Conservation (phyloP, 352 stramenopile species). For the Globisporangium cederbergense region DNA sequence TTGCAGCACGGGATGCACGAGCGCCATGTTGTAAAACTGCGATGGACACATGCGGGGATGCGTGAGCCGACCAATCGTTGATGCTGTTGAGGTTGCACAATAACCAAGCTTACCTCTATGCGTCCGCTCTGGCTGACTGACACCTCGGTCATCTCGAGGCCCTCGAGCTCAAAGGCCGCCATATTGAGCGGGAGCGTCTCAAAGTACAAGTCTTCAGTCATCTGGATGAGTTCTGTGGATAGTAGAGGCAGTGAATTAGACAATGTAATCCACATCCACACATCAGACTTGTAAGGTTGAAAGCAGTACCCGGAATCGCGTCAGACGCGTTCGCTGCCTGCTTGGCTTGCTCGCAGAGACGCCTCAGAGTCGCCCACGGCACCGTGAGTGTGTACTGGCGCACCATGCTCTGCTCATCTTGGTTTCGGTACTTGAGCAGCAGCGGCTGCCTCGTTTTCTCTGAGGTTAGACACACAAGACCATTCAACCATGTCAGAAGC, state of each 20-base stretch:
- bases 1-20: slow-evolving; percentile 44
- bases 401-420: slow-evolving; percentile 36
- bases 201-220: slow-evolving; percentile 53
- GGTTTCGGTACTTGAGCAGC: slow-evolving; percentile 45
- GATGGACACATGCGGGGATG: not conserved
- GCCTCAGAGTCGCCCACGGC: slow-evolving; percentile 42
- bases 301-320: slow-evolving; percentile 7
- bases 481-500: too few relatives aligned
- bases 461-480: too few relatives aligned
- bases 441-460: slow-evolving; percentile 31
- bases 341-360: slow-evolving; percentile 35
- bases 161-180: slow-evolving; percentile 43
- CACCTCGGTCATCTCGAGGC: slow-evolving; percentile 48
- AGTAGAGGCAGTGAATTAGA: slow-evolving; percentile 9
- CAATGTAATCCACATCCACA: not conserved
- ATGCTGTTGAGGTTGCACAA: not conserved
- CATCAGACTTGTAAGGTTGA: not conserved
- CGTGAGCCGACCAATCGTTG: too few relatives aligned
- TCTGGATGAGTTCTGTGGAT: slow-evolving; percentile 42
- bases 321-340: not conserved
- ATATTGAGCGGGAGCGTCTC: slow-evolving; percentile 49
- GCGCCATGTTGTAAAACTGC: slow-evolving; percentile 45
- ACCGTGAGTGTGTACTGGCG: slow-evolving; percentile 61
- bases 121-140: slow-evolving; percentile 33
- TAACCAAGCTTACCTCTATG: slow-evolving; percentile 34